These are phyloP conservation scores for Podospora tetraspora DNA, from an alignment of 495 filamentous ascomycete species.

Conservation along the genomic window DNA sequence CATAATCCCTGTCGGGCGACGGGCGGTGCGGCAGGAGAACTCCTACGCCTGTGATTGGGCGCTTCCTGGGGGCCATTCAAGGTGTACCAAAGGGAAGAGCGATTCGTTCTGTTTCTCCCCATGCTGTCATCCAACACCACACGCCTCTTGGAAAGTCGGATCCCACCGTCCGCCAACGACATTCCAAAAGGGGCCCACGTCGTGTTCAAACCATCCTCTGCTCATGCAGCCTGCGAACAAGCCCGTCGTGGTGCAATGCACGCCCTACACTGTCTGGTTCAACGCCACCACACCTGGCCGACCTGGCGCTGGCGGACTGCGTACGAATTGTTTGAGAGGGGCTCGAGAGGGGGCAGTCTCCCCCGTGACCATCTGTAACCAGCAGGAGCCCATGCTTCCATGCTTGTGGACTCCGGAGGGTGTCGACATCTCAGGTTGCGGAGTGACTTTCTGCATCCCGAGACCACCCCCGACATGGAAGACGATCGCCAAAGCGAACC, in stretches of 20 bases:
- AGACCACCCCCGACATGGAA: not conserved
- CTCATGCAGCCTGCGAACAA: constrained; percentile 6
- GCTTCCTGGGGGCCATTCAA: not conserved
- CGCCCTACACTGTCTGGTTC: constrained; percentile 14
- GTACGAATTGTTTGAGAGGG: not conserved
- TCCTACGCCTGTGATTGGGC: constrained; percentile 12
- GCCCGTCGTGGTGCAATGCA: constrained; percentile 11
- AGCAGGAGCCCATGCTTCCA: not conserved
- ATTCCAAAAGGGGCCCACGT: constrained; percentile 10
- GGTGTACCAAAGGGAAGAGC: not conserved
- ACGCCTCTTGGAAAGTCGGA: not conserved
- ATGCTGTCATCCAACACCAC: constrained; percentile 19
- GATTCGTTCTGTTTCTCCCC: constrained; percentile 9
- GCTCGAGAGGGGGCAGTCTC: not conserved
- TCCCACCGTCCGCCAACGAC: constrained; percentile 12
- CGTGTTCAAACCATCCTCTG: constrained; percentile 12
- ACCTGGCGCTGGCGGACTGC: not conserved
- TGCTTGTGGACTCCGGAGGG: not conserved
- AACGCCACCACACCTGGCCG: constrained; percentile 14
- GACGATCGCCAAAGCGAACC: not conserved
- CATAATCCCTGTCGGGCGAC: constrained; percentile 19
- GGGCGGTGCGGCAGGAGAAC: constrained; percentile 1
- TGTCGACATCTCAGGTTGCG: not conserved
- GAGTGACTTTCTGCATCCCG: not conserved
- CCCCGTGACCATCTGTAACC: not conserved